Evolutionary conservation across 257 asterid genomes (phyloP).

Genomic region (Jacaranda mimosifolia): DNA sequence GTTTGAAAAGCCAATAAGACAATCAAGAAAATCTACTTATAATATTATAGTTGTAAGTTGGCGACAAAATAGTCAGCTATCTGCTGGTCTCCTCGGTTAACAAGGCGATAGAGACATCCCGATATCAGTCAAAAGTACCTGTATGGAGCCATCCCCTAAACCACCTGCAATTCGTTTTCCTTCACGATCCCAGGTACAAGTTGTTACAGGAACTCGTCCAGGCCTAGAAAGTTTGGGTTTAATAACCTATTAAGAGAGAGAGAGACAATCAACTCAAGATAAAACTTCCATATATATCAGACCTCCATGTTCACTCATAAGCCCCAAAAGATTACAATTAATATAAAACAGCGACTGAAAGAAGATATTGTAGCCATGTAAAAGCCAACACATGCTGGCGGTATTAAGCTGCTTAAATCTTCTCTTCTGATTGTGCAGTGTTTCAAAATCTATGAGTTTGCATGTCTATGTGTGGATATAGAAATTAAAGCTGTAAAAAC

Average conservation of each 20-base stretch:
- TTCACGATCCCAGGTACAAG: slow-evolving; percentile 94
- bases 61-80: neutral
- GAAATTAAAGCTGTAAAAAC: slow-evolving; percentile 9
- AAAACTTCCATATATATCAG: slow-evolving; percentile 13
- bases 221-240: slow-evolving; percentile 91
- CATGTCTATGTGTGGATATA: neutral
- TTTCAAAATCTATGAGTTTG: neutral
- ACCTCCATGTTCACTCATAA: slow-evolving; percentile 15
- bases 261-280: slow-evolving; percentile 34
- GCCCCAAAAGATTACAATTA: neutral
- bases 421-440: neutral
- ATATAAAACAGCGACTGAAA: slow-evolving; percentile 1
- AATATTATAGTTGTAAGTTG: slow-evolving; percentile 9
- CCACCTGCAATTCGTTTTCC: slow-evolving; percentile 93
- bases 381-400: slow-evolving; percentile 11
- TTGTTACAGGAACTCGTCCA: slow-evolving; percentile 92
- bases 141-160: slow-evolving; percentile 92
- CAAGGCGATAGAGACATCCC: slow-evolving; percentile 7
- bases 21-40: neutral
- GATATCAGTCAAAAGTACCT: slow-evolving; percentile 55
- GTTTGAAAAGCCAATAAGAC: slow-evolving; percentile 9
- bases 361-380: slow-evolving; percentile 31
- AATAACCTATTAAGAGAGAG: slow-evolving; percentile 69
- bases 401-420: slow-evolving; percentile 24
- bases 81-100: neutral